Conservation (phyloP, 2,329 filamentous ascomycete species). For the Aspergillus japonicus region DNA sequence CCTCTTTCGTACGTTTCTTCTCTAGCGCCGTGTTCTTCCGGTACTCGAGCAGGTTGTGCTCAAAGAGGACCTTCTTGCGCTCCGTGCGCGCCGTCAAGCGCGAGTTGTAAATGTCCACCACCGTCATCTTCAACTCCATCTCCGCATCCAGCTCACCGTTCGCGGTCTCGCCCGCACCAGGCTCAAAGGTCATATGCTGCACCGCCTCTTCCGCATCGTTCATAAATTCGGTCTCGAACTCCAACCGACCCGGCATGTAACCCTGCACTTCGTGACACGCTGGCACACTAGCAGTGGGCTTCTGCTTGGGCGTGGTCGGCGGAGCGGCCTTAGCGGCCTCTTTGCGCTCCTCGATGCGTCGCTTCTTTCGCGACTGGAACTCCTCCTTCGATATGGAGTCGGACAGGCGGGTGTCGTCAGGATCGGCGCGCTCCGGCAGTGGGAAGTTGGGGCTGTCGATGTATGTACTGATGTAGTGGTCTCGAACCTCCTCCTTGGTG, state of each 20-base stretch:
- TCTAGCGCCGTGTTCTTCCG: conserved; percentile 84
- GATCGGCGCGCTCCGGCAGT: conserved; percentile 80
- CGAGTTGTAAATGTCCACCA: conserved; percentile 98
- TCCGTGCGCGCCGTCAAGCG: conserved; percentile 87
- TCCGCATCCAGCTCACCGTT: conserved; percentile 90
- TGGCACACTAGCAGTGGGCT: conserved; percentile 91
- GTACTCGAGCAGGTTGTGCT: conserved; percentile 91
- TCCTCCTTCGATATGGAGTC: conserved; percentile 83
- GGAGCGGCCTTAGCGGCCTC: conserved; percentile 82
- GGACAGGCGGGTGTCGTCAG: conserved; percentile 73
- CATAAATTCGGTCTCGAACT: conserved; percentile 96
- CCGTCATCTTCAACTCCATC: conserved; percentile 94
- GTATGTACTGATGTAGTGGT: conserved; percentile 89
- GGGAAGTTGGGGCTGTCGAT: conserved; percentile 82
- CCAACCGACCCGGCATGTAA: conserved; percentile 95
- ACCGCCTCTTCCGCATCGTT: conserved; percentile 98
- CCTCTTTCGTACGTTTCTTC: conserved; percentile 95
- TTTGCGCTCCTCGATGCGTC: conserved; percentile 86
- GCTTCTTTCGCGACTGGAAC: conserved; percentile 90
- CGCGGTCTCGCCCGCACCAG: conserved; percentile 87
- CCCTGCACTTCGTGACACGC: conserved; percentile 97
- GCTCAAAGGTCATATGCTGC: conserved; percentile 97
- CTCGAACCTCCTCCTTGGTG: conserved; percentile 89
- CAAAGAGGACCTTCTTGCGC: conserved; percentile 93
- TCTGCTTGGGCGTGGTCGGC: conserved; percentile 84